phyloP scores from a whole-genome alignment of 1,284 basidiomycete species.

The Malassezia brasiliensis region DNA sequence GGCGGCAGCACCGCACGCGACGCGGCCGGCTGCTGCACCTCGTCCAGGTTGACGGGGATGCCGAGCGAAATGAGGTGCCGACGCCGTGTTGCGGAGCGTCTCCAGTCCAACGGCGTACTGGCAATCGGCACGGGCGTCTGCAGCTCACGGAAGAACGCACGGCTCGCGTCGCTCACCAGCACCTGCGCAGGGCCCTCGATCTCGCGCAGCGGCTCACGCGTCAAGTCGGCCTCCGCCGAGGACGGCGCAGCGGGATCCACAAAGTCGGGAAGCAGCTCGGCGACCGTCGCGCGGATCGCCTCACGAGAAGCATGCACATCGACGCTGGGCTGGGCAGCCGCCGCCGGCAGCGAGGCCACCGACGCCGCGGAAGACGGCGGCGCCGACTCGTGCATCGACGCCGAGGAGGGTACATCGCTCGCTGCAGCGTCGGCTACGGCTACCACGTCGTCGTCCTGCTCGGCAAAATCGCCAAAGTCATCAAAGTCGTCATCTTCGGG shows the following conservation, averaged over 20 bases:
- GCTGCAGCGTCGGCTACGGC: slow-evolving; percentile 6
- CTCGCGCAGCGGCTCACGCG: slow-evolving; percentile 22
- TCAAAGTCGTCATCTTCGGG: slow-evolving; percentile 5
- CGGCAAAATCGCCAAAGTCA: slow-evolving; percentile 39
- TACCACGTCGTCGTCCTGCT: slow-evolving; percentile 12
- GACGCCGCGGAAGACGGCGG: neutral
- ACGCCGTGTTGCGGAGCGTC: slow-evolving; percentile 34
- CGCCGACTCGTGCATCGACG: neutral
- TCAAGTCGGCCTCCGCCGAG: slow-evolving; percentile 1
- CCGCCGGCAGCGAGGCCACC: neutral
- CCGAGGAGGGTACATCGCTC: too few species aligned
- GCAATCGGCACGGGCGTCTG: slow-evolving; percentile 21
- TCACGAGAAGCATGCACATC: slow-evolving; percentile 6
- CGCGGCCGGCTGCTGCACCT: slow-evolving; percentile 22
- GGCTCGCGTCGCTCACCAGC: slow-evolving; percentile 20
- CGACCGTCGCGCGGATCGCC: slow-evolving; percentile 18
- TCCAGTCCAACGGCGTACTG: slow-evolving; percentile 36
- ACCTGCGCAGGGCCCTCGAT: slow-evolving; percentile 33
- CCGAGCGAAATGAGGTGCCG: slow-evolving; percentile 42
- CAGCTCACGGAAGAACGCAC: slow-evolving; percentile 15
- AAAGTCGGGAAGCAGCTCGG: slow-evolving; percentile 11
- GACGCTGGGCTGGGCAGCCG: neutral
- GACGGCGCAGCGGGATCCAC: neutral
- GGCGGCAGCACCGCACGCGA: slow-evolving; percentile 24
- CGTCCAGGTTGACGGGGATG: slow-evolving; percentile 43